These are phyloP conservation scores for Colletotrichum chlorophyti DNA, from an alignment of 2,329 filamentous ascomycete species.

Conservation along the genomic window DNA sequence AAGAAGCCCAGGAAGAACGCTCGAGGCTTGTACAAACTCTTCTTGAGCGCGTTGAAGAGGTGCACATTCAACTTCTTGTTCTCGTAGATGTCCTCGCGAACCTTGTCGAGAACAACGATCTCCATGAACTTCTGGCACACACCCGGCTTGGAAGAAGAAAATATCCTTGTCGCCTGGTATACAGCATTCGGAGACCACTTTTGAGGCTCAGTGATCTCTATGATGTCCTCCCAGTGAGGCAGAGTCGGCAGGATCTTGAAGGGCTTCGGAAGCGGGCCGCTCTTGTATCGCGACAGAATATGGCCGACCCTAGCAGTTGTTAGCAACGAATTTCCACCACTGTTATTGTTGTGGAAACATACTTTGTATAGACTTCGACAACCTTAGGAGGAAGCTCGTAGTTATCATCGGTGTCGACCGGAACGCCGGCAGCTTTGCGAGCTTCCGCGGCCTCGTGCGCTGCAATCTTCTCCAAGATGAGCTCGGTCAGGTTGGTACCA, in stretches of 20 bases:
- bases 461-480: constrained; percentile 94
- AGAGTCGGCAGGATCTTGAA: constrained; percentile 96
- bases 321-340: constrained; percentile 9
- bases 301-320: constrained; percentile 71
- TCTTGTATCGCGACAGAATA: constrained; percentile 91
- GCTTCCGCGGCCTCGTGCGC: constrained; percentile 79
- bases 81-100: constrained; percentile 94
- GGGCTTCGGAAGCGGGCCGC: constrained; percentile 94
- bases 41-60: constrained; percentile 92
- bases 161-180: constrained; percentile 91
- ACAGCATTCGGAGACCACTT: constrained; percentile 76
- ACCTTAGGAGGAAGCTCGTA: constrained; percentile 90
- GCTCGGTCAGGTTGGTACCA: constrained; percentile 83
- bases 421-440: constrained; percentile 49
- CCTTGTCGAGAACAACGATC: constrained; percentile 84
- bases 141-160: constrained; percentile 82
- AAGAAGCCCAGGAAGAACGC: constrained; percentile 91
- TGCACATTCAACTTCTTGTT: constrained; percentile 96
- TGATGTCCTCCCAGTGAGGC: constrained; percentile 88
- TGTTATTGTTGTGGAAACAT: constrained; percentile 35
- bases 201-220: constrained; percentile 84
- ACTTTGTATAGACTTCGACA: constrained; percentile 92
- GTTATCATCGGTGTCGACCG: constrained; percentile 82
- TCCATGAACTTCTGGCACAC: constrained; percentile 87
- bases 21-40: constrained; percentile 89